Base-by-base conservation (phyloP, 768 basidiomycete species). In the Lactifluus pinguis region DNA sequence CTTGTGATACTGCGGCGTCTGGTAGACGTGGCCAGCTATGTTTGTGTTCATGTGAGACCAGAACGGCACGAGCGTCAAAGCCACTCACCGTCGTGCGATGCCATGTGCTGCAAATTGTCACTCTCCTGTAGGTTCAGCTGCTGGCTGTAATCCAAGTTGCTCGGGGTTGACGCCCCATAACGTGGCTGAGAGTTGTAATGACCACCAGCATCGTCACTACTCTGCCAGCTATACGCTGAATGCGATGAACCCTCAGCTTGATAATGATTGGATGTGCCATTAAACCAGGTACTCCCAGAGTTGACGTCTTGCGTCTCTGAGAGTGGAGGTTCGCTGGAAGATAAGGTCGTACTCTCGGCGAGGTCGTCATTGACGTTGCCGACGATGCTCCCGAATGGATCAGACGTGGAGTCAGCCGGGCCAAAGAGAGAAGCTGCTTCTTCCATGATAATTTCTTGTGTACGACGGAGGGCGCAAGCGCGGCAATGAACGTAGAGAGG, bases 341-440 rank as follows among this genome's bases (percentile, higher is more conserved):
- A n/a, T 51, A 49, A 53, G 6, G 53, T 48, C 3, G 50, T 44
- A 41, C 39, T 41, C 19, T 36, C 36, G 15, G 44, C 25, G 45
- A 25, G 38, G 54, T 53, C 56, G 49, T 57, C 53, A 25, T 48
- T 15, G 25, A 42, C 53, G 44, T 44, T 52, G 51, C 47, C 54
- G 30, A 55, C 49, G 29, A 68, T 65, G 55, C 63, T 60, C n/a
- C 75, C 67, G 53, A 80, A 76, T 44, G 73, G 73, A 63, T 76
- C 77, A 10, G 72, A 75, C 38, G 72, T 60, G 19, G 81, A 68
- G 69, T 89, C 86, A 36, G 81, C 81, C 55, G 80, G 73, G 63
- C 83, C 87, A 76, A 92, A 92, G 49, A 92, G 85, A 59, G 87
- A 84, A 54, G 89, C 86, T 39, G 90, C 90, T 66, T 87, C 84